Evolutionary conservation across 202 grass and related monocot species (phyloP).

Genomic region (Dendrocalamus latiflorus): DNA sequence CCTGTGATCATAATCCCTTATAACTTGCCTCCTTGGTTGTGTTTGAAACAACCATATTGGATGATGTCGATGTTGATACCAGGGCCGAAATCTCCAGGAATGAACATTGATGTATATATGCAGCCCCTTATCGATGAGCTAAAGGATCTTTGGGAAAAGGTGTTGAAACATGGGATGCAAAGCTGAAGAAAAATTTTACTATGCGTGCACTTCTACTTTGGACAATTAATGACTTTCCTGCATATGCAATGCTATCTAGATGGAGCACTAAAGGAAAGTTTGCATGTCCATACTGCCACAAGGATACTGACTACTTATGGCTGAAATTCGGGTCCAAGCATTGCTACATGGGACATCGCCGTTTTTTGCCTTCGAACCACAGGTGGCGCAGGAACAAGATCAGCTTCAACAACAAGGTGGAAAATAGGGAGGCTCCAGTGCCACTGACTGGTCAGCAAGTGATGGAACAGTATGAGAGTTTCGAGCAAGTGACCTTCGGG

Average conservation of each 20-base stretch:
- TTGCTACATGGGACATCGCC: constrained; percentile 15
- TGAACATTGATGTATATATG: not conserved
- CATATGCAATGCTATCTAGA: not conserved
- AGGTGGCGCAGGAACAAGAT: not conserved
- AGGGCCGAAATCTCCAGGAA: not conserved
- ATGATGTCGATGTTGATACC: not conserved
- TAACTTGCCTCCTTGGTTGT: not conserved
- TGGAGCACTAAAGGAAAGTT: too few relatives aligned
- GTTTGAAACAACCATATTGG: not conserved
- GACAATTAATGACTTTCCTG: constrained; percentile 19
- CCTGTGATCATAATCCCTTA: constrained; percentile 8
- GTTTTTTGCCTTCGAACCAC: not conserved
- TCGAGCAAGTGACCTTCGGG: not conserved
- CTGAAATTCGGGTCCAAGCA: constrained; percentile 10
- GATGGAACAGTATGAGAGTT: not conserved
- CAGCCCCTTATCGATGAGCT: not conserved
- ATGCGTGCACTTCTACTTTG: constrained; percentile 2
- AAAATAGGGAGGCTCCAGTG: not conserved
- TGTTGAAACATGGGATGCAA: constrained; percentile 6
- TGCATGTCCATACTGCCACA: not conserved
- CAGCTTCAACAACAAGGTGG: constrained; percentile 5
- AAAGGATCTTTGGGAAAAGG: not conserved
- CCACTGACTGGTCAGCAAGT: not conserved
- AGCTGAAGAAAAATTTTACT: not conserved
- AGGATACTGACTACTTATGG: not conserved